Base-by-base conservation (phyloP, 1,139 yeast genomes). In the Geotrichum bryndzae region DNA sequence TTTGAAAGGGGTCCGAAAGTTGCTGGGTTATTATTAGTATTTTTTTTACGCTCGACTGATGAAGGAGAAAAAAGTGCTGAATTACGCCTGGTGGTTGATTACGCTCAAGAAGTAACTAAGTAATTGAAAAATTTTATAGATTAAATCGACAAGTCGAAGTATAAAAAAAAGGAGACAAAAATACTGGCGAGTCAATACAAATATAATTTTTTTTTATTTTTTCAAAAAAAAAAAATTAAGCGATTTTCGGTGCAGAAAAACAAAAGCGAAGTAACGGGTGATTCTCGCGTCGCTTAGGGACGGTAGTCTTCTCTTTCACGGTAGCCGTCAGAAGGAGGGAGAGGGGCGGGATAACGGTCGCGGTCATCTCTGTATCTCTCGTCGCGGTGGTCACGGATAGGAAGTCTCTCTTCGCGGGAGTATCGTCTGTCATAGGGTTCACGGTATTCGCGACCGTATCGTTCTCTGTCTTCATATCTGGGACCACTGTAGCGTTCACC, bases 351-450 rank as follows among this genome's bases (percentile, higher is more conserved):
- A 54, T 64, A 64, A 31, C 66, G 60, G 33, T 64, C 66, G 46
- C 66, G 62, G 25, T 63, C 66, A 53, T 64, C 66, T 45, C 66
- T 53, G 57, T 62, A 65, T 38, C 66, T 57, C 23, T 66, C 67
- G 15, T 63, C 67, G 18, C 64, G 64, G 51, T 61, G 64, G 35
- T 54, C 69, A 45, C 71, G 64, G 62, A 61, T 63, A 51, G 67
- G 68, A 41, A 69, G 66, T 51, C 68, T 63, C 52, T 66, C 69
- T 27, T 64, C 71, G 55, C 69, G 66, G 38, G 63, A 64, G 63
- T 57, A 65, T 61, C 58, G 57, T 57, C 66, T 57, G 33, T 66
- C 65, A 46, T 65, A 66, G 13, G 64, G 61, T 15, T 58, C 63
- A 57, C 67, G 66, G 55, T 64, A 65, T 23, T 67, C 66, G 45